Conservation (phyloP, 176 grass and related monocot species). For the Aegilops longissima region DNA sequence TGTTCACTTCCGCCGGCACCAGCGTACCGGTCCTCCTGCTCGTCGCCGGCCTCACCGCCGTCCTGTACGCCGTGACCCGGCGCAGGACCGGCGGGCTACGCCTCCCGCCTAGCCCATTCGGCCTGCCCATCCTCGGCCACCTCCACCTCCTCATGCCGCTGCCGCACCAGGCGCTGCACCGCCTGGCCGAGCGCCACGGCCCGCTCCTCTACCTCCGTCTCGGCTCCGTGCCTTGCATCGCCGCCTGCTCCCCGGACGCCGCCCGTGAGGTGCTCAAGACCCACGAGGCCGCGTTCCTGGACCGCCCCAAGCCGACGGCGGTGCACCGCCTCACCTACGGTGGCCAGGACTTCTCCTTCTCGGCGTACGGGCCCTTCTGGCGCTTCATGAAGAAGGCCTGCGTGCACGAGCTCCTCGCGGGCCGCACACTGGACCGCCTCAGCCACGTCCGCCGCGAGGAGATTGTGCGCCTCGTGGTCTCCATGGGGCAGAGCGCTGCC, state of each 20-base stretch:
- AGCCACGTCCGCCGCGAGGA: slow-evolving; percentile 57
- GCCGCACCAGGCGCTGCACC: slow-evolving; percentile 67
- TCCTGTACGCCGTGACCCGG: slow-evolving; percentile 21
- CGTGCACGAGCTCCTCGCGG: slow-evolving; percentile 59
- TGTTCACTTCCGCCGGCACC: background rate
- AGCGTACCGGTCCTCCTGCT: slow-evolving; percentile 29
- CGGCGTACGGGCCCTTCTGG: slow-evolving; percentile 69
- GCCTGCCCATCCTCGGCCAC: slow-evolving; percentile 78
- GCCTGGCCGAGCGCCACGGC: slow-evolving; percentile 47
- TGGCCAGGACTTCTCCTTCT: slow-evolving; percentile 67
- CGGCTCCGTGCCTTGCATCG: slow-evolving; percentile 56
- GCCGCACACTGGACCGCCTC: slow-evolving; percentile 60
- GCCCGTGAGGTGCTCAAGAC: slow-evolving; percentile 62
- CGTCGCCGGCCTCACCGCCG: slow-evolving; percentile 7
- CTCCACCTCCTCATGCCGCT: slow-evolving; percentile 72
- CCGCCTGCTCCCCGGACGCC: slow-evolving; percentile 52
- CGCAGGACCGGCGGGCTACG: background rate
- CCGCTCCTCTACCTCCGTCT: slow-evolving; percentile 60
- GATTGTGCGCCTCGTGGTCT: slow-evolving; percentile 33
- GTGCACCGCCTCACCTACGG: slow-evolving; percentile 55
- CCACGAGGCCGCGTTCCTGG: slow-evolving; percentile 55
- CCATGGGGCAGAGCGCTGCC: slow-evolving; percentile 25
- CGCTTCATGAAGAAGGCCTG: slow-evolving; percentile 78
- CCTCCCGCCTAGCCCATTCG: slow-evolving; percentile 54
- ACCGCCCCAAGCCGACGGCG: slow-evolving; percentile 45